Evolutionary conservation across 2,329 filamentous ascomycete genomes (phyloP), one percentile per base, ranked within the genome.

Genomic region (Ophiosphaerella narmari): DNA sequence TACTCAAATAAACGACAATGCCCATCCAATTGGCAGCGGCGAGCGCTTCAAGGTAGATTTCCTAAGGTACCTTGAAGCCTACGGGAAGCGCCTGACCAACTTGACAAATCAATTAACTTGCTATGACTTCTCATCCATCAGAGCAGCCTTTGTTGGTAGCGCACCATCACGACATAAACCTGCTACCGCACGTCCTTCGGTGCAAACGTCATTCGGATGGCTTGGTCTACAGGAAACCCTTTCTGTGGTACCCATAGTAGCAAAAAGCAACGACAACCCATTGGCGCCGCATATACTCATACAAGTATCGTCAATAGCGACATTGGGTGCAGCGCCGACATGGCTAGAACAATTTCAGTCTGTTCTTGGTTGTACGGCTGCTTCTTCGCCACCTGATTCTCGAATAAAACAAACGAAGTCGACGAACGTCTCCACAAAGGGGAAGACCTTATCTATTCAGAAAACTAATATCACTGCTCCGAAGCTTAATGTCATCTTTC

Each of bases 291-390:
- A 63, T 3, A 54, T 90, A 24, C 81, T 85, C 1, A 71, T 81
- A 4, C 85, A 94, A 72, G 77, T 93, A 35, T 95, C 91, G 0
- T 95, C 90, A 0, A 88, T 96, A 40, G 91, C 91, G 2, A 91
- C 90, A 0, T 77, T 96, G 0, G 89, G 89, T 0, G 76, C 79
- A 23, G 86, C 80, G 7, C 82, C 90, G 43, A 82, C 80, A 44
- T 96, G 91, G 91, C 76, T 96, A 0, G 81, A 81, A 42, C 79
- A 84, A 21, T 86, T 55, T 67, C 44, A 73, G 70, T 37, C 70
- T 75, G 41, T 74, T 63, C 54, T 71, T 13, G 36, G 66, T 62
- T 42, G 46, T 21, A 48, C 50, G 4, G 14, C 29, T 8, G 33
- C 34, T 9, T 7, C 11, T 5, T 13, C 38, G 8, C 11, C 5